Base-by-base conservation (phyloP, 1,284 basidiomycete genomes). In the Neolentinus lepideus region DNA sequence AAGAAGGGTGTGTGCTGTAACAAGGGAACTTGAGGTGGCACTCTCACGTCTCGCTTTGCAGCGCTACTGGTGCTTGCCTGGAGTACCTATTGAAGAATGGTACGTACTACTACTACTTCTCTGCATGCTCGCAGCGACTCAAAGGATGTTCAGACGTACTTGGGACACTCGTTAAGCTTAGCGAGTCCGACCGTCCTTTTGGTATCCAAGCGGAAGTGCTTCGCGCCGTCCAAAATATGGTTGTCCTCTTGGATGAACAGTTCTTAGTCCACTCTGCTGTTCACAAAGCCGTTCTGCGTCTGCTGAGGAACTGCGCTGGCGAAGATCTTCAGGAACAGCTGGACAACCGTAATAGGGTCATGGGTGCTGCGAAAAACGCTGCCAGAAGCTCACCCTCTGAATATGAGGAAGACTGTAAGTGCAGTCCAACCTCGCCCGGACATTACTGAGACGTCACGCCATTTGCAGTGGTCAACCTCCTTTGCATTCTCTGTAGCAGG, bases 81-180 rank as follows among this genome's bases (percentile, higher is more conserved):
- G 96, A 98, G 70, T 93, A 92, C 69, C 78, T 97, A 27, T 73
- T 98, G 52, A 92, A 94, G 73, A 89, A 95, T 64, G 90, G 90
- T 89, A 59, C 53, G 69, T 60, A 25, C 27, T 31, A 31, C 27
- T 57, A 25, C 16, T 55, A n/a, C n/a, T 26, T n/a, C 10, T 54
- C 21, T 24, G 43, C 35, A 11, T 33, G 12, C n/a, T n/a, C 4
- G 26, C 27, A 35, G 35, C 45, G 56, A 19, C 29, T 57, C 22
- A 56, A 1, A 38, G 43, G 10, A 43, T 47, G 54, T 51, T 10
- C 55, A 92, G 92, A 94, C 74, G 80, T 95, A 1, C 75, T 96
- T 21, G 85, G 85, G 1, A 82, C 81, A 1, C 84, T 97, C n/a
- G 94, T 94, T 57, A 82, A 85, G 63, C 79, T 94, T 29, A 92